Base-by-base conservation (phyloP, 345 rosid genomes). In the Camelina laxa region DNA sequence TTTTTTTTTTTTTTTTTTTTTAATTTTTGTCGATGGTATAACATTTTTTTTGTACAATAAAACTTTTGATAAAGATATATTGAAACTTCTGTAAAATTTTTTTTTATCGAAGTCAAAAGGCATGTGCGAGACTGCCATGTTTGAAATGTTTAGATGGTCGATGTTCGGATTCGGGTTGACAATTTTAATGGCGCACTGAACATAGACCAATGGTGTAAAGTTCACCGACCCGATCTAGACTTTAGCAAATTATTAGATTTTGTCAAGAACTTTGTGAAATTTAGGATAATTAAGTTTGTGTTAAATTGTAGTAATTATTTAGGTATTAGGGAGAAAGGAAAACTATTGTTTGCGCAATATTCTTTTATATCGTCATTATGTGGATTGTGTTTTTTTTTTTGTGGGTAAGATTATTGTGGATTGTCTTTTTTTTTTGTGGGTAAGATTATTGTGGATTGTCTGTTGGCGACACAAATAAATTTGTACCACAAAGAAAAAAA, bases 101-200 rank as follows among this genome's bases (percentile, higher is more conserved):
- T n/a, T n/a, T 4, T 50, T 6, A 11, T 27, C 27, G 17, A 66
- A 59, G 67, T 75, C 73, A 59, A 75, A 75, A 59, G 61, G 42
- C 22, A 75, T 15, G 45, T 49, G 36, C 12, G n/a, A 20, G 13
- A 39, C 14, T 24, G 65, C 72, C 45, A 48, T 66, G 67, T 58
- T 36, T 74, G 67, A 65, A 60, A 57, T 57, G 51, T 36, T 48
- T 58, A 48, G 33, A 69, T 15, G 67, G 13, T 75, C 11, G 39
- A 67, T 24, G 27, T 19, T 49, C 4, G 4, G 61, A 75, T 67
- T 67, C 16, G 54, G 4, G 22, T 67, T 67, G 79, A 59, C 73
- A 17, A 75, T 20, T 67, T 16, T 67, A 17, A 49, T 75, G 17
- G 11, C 49, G 16, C 68, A 49, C 53, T 38, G 67, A 67, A 75